Evolutionary conservation across 345 rosid species (phyloP).

Genomic region (Euphorbia tirucalli): DNA sequence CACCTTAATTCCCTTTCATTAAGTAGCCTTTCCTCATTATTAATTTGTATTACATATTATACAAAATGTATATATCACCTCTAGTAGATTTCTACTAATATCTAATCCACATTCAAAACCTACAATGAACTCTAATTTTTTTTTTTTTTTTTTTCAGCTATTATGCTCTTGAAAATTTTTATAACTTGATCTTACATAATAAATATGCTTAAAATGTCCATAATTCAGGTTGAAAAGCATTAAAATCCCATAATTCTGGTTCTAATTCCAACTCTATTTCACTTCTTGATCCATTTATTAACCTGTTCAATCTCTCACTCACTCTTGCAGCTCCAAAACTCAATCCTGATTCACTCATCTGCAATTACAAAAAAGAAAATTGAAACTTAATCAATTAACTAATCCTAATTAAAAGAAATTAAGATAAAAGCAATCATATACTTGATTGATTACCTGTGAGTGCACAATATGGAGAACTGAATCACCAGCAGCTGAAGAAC

Average conservation of each 20-base stretch:
- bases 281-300: conserved; percentile 33
- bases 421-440: no score
- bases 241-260: conserved; percentile 21
- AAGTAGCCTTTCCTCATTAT: no score
- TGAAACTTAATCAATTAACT: neutral
- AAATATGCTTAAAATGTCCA: conserved; percentile 10
- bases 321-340: conserved; percentile 35
- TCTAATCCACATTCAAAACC: no score
- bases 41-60: no score
- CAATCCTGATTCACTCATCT: conserved; percentile 31
- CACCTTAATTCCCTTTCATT: no score
- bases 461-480: conserved; percentile 34
- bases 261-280: conserved; percentile 14
- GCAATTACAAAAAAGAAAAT: neutral
- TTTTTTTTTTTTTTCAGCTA: no score
- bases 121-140: no score
- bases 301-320: conserved; percentile 36
- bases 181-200: no score
- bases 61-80: no score
- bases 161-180: no score
- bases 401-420: neutral
- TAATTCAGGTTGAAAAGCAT: neutral
- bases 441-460: conserved; percentile 35
- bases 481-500: conserved; percentile 25
- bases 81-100: no score